Conservation (phyloP, 2,329 filamentous ascomycete genomes). For the Monilinia polystroma region DNA sequence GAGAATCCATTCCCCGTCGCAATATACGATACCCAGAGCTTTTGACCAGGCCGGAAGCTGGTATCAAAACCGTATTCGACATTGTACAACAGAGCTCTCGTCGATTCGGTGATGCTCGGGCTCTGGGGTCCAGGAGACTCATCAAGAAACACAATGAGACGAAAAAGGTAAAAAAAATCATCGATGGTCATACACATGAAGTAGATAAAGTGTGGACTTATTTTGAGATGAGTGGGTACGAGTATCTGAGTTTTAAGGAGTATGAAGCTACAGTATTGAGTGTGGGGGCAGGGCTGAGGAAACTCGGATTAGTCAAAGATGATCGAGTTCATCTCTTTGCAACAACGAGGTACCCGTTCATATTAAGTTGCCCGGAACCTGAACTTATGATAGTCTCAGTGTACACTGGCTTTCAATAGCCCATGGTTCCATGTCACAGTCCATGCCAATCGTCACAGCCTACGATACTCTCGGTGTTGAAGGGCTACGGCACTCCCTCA, state of each 20-base stretch:
- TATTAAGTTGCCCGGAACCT: no score
- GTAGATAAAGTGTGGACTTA: constrained; percentile 88
- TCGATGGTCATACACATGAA: constrained; percentile 76
- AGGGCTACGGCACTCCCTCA: constrained; percentile 81
- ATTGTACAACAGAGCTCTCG: constrained; percentile 66
- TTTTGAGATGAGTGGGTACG: constrained; percentile 78
- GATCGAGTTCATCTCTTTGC: constrained; percentile 79
- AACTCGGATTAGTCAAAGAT: constrained; percentile 67
- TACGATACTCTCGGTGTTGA: constrained; percentile 89
- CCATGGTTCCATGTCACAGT: constrained; percentile 77
- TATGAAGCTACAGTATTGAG: constrained; percentile 70
- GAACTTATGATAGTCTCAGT: constrained; percentile 37
- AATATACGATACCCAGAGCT: constrained; percentile 53
- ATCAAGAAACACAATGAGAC: constrained; percentile 76
- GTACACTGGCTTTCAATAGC: constrained; percentile 76
- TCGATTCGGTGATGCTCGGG: constrained; percentile 64
- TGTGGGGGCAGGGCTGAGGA: constrained; percentile 68
- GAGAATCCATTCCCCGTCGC: constrained; percentile 65
- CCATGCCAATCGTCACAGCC: constrained; percentile 87
- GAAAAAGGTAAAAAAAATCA: constrained; percentile 86
- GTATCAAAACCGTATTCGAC: constrained; percentile 71
- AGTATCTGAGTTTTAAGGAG: constrained; percentile 74
- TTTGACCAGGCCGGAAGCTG: constrained; percentile 9
- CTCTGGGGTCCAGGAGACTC: constrained; percentile 69
- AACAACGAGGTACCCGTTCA: constrained; percentile 51